phyloP scores from a whole-genome alignment of 1,284 basidiomycete species.

The Ustilago lituana region DNA sequence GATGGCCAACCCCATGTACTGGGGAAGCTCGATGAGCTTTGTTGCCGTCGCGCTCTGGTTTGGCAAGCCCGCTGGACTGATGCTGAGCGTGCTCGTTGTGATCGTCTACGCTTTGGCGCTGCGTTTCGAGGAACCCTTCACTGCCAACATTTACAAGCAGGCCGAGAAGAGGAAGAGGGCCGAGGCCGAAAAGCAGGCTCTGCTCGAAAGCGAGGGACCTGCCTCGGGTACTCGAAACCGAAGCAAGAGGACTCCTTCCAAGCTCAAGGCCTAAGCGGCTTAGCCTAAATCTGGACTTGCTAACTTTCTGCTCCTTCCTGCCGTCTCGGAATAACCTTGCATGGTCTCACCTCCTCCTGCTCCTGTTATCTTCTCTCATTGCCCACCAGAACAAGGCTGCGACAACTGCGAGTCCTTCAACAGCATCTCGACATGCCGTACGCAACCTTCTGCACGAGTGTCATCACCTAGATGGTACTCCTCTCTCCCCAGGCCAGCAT shows the following conservation, averaged over 20 bases:
- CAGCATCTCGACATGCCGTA: constrained; percentile 28
- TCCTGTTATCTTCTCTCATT: background rate
- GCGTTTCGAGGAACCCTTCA: constrained; percentile 65
- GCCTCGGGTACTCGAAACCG: constrained; percentile 51
- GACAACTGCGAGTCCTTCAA: constrained; percentile 31
- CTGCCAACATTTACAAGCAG: constrained; percentile 60
- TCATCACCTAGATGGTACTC: background rate
- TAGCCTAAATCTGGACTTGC: background rate
- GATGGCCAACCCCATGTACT: constrained; percentile 91
- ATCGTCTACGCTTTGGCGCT: constrained; percentile 60
- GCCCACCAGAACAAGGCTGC: constrained; percentile 10
- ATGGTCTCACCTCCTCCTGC: background rate
- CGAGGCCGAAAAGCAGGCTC: constrained; percentile 28
- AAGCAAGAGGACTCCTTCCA: constrained; percentile 36
- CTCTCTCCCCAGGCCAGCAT: background rate
- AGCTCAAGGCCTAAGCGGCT: constrained; percentile 19
- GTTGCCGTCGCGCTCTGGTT: constrained; percentile 65
- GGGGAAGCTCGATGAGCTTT: constrained; percentile 65
- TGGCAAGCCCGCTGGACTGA: constrained; percentile 63
- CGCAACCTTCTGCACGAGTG: background rate
- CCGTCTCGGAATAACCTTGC: too few species aligned
- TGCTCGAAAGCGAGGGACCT: constrained; percentile 42
- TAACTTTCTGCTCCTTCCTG: too few species aligned
- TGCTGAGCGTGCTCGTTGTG: constrained; percentile 63
- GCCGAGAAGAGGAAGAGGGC: constrained; percentile 57